Percentiles rank a stretch among this genome's conserved stretches.
Conservation (phyloP, 2,329 filamentous ascomycete genomes). For the Zymoseptoria passerinii region DNA sequence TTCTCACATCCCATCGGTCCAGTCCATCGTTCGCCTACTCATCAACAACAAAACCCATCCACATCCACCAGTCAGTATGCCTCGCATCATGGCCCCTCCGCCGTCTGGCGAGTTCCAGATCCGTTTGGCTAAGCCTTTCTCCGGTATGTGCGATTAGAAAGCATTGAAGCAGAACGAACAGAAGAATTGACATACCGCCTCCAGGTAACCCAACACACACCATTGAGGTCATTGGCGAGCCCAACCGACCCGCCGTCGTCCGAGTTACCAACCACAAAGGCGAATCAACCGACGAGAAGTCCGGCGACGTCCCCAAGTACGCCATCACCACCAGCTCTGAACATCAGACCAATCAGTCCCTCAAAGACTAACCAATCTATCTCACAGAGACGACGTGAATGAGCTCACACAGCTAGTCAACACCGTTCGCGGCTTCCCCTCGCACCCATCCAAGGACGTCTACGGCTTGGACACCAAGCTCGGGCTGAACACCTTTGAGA, state of each 20-base stretch:
- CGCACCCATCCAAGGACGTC: conserved; percentile 32
- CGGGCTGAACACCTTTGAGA: conserved; percentile 36
- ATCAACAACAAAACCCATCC: background rate
- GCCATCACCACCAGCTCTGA: conserved; percentile 1
- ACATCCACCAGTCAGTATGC: conserved; percentile 20
- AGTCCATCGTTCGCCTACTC: background rate
- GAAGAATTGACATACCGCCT: conserved; percentile 9
- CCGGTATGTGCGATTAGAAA: conserved; percentile 13
- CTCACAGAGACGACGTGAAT: conserved; percentile 33
- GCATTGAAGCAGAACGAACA: background rate
- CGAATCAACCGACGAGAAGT: conserved; percentile 31
- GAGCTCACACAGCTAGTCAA: conserved; percentile 34
- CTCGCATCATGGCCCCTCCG: conserved; percentile 29
- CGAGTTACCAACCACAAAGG: conserved; percentile 27
- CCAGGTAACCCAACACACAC: conserved; percentile 27
- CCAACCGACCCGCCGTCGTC: conserved; percentile 33
- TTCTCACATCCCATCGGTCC: too few relatives aligned
- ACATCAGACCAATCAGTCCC: background rate
- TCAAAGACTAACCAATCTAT: background rate
- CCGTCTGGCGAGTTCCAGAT: conserved; percentile 31
- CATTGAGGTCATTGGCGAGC: conserved; percentile 36
- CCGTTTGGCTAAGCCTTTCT: conserved; percentile 28
- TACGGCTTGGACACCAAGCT: conserved; percentile 34
- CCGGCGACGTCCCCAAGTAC: conserved; percentile 31
- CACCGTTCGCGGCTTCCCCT: conserved; percentile 35